Conservation (phyloP, 208 protist genomes). For the Crithidia sp. region DNA sequence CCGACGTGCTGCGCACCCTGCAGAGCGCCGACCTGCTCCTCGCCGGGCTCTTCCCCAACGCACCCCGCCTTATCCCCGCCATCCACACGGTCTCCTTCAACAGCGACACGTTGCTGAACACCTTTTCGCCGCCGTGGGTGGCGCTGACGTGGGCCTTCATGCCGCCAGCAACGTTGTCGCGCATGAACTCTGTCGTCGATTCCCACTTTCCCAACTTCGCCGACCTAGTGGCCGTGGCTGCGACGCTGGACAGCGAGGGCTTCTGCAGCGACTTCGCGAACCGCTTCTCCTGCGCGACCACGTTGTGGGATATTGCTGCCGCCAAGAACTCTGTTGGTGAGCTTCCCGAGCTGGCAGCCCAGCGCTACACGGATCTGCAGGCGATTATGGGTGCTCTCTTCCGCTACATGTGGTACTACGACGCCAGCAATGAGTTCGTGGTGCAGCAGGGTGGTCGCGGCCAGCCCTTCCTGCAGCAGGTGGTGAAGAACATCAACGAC, state of each 20-base stretch:
- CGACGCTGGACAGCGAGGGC: constrained; percentile 31
- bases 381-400: constrained; percentile 17
- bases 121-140: constrained; percentile 29
- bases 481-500: constrained; percentile 45
- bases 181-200: constrained; percentile 31
- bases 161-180: neutral
- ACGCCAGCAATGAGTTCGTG: constrained; percentile 29
- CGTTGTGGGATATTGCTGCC: constrained; percentile 48
- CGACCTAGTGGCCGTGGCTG: constrained; percentile 31
- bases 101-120: constrained; percentile 27
- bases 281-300: constrained; percentile 29
- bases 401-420: constrained; percentile 29
- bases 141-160: constrained; percentile 20
- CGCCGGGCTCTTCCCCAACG: constrained; percentile 39
- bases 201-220: constrained; percentile 21
- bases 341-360: constrained; percentile 8
- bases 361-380: constrained; percentile 35
- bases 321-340: constrained; percentile 22
- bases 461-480: constrained; percentile 38
- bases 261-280: constrained; percentile 34
- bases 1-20: constrained; percentile 48
- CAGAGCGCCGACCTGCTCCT: constrained; percentile 48
- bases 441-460: constrained; percentile 47
- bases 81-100: constrained; percentile 31
- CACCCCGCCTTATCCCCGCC: constrained; percentile 39